Evolutionary conservation across 2,329 filamentous ascomycete genomes (phyloP).

Genomic region (Colletotrichum tropicicola): DNA sequence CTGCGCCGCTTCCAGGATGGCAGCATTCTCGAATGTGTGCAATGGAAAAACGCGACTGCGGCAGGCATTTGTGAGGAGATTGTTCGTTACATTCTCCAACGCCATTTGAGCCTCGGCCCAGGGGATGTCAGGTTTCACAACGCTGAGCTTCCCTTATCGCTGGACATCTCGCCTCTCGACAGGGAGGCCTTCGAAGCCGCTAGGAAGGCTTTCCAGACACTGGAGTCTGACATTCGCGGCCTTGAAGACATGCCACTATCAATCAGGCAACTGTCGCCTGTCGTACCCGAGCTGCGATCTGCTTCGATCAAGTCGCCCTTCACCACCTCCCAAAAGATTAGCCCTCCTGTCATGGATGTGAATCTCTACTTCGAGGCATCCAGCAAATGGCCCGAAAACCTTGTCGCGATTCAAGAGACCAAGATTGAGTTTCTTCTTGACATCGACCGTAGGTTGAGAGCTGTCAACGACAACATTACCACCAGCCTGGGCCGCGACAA

Average conservation of each 20-base stretch:
- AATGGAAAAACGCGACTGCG: constrained; percentile 76
- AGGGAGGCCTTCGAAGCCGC: constrained; percentile 72
- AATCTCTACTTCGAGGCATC: constrained; percentile 94
- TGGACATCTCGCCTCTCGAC: constrained; percentile 57
- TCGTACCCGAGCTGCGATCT: constrained; percentile 78
- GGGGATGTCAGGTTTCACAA: constrained; percentile 62
- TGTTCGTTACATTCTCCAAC: constrained; percentile 72
- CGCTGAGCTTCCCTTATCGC: constrained; percentile 57
- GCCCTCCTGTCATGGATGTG: constrained; percentile 73
- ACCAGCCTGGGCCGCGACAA: constrained; percentile 86
- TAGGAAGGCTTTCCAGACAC: constrained; percentile 73
- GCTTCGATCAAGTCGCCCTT: constrained; percentile 68
- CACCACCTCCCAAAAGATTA: constrained; percentile 53
- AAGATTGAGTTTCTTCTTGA: constrained; percentile 90
- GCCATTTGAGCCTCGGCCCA: constrained; percentile 71
- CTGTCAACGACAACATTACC: constrained; percentile 66
- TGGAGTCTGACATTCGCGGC: constrained; percentile 80
- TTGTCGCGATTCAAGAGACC: constrained; percentile 89
- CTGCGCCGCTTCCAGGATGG: constrained; percentile 95
- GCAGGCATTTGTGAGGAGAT: constrained; percentile 83
- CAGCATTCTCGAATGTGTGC: constrained; percentile 89
- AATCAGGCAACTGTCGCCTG: constrained; percentile 80
- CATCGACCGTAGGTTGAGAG: constrained; percentile 75
- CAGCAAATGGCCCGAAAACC: constrained; percentile 90
- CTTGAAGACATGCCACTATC: constrained; percentile 89